Evolutionary conservation across 176 grass and related monocot genomes (phyloP).

Genomic region (Avena sativa): DNA sequence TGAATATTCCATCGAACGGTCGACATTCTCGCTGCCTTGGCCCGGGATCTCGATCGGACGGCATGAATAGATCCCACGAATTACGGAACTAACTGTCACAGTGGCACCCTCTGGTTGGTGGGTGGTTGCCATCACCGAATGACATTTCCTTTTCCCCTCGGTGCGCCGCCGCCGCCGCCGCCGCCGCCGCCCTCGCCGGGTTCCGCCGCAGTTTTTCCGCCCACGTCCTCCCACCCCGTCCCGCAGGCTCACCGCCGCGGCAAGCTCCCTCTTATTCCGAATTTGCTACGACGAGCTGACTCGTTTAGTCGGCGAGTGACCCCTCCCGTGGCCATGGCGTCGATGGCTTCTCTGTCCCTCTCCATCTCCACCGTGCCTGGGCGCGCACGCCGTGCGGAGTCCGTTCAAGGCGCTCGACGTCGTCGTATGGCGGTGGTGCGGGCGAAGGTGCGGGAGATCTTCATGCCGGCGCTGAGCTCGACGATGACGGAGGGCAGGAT

Average conservation of each 20-base stretch:
- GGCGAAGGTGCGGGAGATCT: constrained; percentile 92
- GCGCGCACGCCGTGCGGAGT: not conserved
- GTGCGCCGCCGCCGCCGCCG: constrained; percentile 19
- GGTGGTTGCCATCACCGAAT: constrained; percentile 33
- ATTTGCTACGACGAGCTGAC: not conserved
- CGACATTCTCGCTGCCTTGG: not conserved
- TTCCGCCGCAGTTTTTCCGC: not conserved
- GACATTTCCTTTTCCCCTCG: constrained; percentile 12
- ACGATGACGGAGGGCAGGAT: constrained; percentile 93
- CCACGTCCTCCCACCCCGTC: not conserved
- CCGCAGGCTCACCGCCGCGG: not conserved
- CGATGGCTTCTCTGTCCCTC: constrained; percentile 35
- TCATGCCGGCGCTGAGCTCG: constrained; percentile 89
- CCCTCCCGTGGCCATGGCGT: constrained; percentile 43
- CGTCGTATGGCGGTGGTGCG: constrained; percentile 50
- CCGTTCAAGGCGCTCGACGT: not conserved
- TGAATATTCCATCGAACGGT: not conserved
- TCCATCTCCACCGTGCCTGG: constrained; percentile 30
- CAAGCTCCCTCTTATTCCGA: not conserved
- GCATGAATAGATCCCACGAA: not conserved
- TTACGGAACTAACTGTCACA: not conserved
- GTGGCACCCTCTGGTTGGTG: not conserved
- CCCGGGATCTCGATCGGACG: not conserved
- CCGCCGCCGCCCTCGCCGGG: constrained; percentile 33
- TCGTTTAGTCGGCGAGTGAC: not conserved